phyloP scores from a whole-genome alignment of 1,284 basidiomycete species.

The Ganoderma leucocontextum region DNA sequence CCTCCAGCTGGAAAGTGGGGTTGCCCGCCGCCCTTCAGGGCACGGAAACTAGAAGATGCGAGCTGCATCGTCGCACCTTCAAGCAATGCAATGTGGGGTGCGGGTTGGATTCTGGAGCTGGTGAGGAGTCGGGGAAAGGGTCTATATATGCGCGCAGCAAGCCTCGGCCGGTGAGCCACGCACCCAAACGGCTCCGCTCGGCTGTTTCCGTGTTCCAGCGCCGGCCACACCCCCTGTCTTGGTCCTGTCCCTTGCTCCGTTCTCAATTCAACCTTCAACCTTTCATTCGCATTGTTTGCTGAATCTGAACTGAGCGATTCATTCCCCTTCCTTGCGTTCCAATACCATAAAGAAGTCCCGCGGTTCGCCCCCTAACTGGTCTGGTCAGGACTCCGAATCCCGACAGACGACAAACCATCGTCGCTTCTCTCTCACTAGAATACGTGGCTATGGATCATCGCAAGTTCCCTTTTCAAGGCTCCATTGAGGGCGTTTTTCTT shows the following conservation, averaged over 20 bases:
- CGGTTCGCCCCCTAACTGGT: no score
- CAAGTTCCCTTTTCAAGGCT: neutral
- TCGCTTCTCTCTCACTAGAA: neutral
- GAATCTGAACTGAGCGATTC: no score
- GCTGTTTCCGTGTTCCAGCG: neutral
- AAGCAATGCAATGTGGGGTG: constrained; percentile 2
- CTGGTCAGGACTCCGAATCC: no score
- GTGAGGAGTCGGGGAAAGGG: neutral
- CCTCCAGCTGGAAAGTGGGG: constrained; percentile 33
- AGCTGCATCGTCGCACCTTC: constrained; percentile 53
- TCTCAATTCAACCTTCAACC: no score
- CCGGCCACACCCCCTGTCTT: neutral
- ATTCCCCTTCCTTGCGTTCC: neutral
- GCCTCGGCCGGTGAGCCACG: neutral
- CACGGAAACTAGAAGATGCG: constrained; percentile 60
- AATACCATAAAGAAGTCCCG: neutral
- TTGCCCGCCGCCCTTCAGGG: constrained; percentile 47
- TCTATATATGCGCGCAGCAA: neutral
- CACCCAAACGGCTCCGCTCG: neutral
- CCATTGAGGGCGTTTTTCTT: neutral
- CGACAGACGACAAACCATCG: no score
- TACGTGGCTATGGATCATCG: neutral
- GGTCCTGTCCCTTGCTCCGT: no score
- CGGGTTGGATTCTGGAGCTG: constrained; percentile 10
- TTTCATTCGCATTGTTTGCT: no score